These are phyloP conservation scores for Nectriaceae sp. DNA, from an alignment of 2,329 filamentous ascomycete genomes.

Conservation along the genomic window DNA sequence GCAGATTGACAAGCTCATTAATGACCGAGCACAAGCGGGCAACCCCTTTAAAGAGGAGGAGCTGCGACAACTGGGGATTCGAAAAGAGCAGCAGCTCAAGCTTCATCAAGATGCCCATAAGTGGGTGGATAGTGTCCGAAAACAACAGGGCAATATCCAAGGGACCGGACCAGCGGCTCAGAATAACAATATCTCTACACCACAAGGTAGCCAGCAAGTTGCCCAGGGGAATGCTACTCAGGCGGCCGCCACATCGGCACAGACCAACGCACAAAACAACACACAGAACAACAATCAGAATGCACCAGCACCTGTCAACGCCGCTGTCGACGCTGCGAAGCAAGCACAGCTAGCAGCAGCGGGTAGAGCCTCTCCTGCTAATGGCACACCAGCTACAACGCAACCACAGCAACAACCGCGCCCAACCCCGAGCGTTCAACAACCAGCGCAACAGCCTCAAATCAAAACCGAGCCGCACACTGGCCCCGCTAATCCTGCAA, in stretches of 20 bases:
- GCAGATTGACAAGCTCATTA: slow-evolving; percentile 44
- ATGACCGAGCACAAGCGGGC: slow-evolving; percentile 45
- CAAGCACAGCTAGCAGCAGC: slow-evolving; percentile 37
- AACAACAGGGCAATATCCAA: slow-evolving; percentile 43
- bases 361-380: slow-evolving; percentile 32
- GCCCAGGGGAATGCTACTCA: slow-evolving; percentile 24
- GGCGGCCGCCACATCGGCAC: slow-evolving; percentile 15
- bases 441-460: slow-evolving; percentile 28
- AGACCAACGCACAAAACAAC: slow-evolving; percentile 25
- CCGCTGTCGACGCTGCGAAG: slow-evolving; percentile 49
- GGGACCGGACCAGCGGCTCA: slow-evolving; percentile 26
- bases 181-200: slow-evolving; percentile 22
- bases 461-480: slow-evolving; percentile 40
- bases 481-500: slow-evolving; percentile 50
- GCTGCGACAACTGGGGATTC: slow-evolving; percentile 44
- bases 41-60: slow-evolving; percentile 50
- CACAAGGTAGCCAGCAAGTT: slow-evolving; percentile 25
- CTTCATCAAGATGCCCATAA: slow-evolving; percentile 47
- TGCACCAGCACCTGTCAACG: slow-evolving; percentile 42
- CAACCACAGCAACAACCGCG: slow-evolving; percentile 28
- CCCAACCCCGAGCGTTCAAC: slow-evolving; percentile 26
- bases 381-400: slow-evolving; percentile 24
- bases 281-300: slow-evolving; percentile 32
- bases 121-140: slow-evolving; percentile 50
- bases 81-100: slow-evolving; percentile 47